Evolutionary conservation across 148 eudicot genomes (phyloP).

Genomic region (Vaccinium darrowii): DNA sequence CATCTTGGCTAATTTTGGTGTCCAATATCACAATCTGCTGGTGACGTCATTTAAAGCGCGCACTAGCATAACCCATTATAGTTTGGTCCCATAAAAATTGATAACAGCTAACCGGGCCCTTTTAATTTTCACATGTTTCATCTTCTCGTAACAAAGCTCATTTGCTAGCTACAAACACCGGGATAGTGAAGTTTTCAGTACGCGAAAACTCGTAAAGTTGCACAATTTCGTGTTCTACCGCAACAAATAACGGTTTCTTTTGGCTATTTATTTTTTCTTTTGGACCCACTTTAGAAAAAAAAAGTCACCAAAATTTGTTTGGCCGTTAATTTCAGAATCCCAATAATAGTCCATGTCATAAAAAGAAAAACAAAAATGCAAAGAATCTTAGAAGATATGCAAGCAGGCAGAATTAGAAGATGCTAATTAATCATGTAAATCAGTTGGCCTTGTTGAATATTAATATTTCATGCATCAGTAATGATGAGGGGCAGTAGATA

Average conservation of each 20-base stretch:
- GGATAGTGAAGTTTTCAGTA: background rate
- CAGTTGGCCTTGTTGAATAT: background rate
- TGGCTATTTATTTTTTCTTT: too few species aligned
- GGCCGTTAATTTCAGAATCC: background rate
- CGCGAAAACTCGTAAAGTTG: background rate
- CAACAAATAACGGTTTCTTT: too few species aligned
- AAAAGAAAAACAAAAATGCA: background rate
- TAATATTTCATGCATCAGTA: background rate
- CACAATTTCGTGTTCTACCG: background rate
- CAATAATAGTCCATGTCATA: background rate
- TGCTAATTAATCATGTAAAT: background rate
- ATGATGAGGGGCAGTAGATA: background rate
- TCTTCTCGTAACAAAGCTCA: too few species aligned
- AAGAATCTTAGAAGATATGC: background rate
- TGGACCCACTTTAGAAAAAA: too few species aligned
- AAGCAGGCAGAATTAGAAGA: background rate
- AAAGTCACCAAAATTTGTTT: background rate
- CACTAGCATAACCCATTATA: too few species aligned
- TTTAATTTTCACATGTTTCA: background rate
- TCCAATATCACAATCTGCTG: too few species aligned
- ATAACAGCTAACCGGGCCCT: background rate
- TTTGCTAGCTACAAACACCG: too few species aligned
- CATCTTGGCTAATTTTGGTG: too few species aligned
- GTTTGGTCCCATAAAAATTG: too few species aligned
- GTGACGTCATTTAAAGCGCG: too few species aligned